A percentile compares a stretch with the other conserved stretches of the same genome.
Evolutionary conservation across 257 asterid species (phyloP).

Genomic region (Solanum paucissectum): DNA sequence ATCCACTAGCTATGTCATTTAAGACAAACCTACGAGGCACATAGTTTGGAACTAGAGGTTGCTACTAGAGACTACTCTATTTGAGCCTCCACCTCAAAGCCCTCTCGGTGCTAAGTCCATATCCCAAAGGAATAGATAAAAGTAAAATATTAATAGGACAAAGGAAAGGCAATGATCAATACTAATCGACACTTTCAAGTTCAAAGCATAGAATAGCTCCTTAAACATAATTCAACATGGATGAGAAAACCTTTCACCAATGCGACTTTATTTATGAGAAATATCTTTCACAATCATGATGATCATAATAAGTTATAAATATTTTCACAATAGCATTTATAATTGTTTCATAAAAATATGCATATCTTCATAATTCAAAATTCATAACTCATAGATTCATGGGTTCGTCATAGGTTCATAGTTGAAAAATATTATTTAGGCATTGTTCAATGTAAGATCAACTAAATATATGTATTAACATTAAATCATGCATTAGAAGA

Average conservation of each 20-base stretch:
- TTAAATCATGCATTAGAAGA: neutral
- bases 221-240: neutral
- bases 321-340: neutral
- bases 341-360: neutral
- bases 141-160: neutral
- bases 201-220: too few relatives aligned
- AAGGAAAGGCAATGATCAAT: neutral
- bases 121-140: neutral
- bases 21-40: neutral
- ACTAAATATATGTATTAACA: neutral
- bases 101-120: neutral
- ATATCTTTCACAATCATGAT: neutral
- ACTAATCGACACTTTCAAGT: neutral
- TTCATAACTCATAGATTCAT: neutral
- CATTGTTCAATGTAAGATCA: neutral
- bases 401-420: neutral
- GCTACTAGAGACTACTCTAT: neutral
- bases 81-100: neutral
- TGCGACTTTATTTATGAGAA: neutral
- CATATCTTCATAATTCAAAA: too few relatives aligned
- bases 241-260: neutral
- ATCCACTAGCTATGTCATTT: neutral
- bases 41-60: neutral
- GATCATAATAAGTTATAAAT: neutral
- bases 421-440: neutral